phyloP scores from a whole-genome alignment of 192 early-diverging fungal species.

The Linnemannia exigua region DNA sequence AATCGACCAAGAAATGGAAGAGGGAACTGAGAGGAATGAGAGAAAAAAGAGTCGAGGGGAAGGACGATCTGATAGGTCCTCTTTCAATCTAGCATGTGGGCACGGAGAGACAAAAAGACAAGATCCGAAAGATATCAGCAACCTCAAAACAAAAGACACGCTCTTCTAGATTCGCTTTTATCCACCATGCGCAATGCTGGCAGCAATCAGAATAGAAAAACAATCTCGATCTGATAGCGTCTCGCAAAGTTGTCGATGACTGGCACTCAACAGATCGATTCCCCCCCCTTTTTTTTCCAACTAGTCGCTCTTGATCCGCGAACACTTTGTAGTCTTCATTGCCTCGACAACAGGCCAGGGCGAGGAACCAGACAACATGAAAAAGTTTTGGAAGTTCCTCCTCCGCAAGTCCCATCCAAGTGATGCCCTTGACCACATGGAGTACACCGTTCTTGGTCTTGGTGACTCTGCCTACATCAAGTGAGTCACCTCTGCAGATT shows the following conservation, averaged over 20 bases:
- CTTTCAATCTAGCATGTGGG: not conserved
- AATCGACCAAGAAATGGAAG: too few species aligned
- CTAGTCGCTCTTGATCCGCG: conserved; percentile 70
- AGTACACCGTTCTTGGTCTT: conserved; percentile 92
- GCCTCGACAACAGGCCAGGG: conserved; percentile 97
- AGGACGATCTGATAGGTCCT: not conserved
- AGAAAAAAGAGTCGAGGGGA: too few species aligned
- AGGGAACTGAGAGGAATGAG: too few species aligned
- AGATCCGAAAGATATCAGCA: too few species aligned
- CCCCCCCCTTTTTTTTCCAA: not conserved
- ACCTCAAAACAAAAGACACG: too few species aligned
- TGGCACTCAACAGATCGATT: too few species aligned
- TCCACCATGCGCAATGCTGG: not conserved
- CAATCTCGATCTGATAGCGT: not conserved
- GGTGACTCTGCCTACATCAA: conserved; percentile 95
- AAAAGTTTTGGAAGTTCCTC: conserved; percentile 91
- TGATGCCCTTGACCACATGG: conserved; percentile 73
- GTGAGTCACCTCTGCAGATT: conserved; percentile 54
- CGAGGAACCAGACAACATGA: conserved; percentile 93
- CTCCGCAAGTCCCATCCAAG: conserved; percentile 83
- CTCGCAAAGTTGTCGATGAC: too few species aligned
- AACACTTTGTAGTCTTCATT: conserved; percentile 82
- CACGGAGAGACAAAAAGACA: too few species aligned
- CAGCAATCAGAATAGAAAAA: not conserved
- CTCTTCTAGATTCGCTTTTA: too few species aligned